Conservation (phyloP, 495 filamentous ascomycete species). For the Lasiosphaeriaceae sp. region DNA sequence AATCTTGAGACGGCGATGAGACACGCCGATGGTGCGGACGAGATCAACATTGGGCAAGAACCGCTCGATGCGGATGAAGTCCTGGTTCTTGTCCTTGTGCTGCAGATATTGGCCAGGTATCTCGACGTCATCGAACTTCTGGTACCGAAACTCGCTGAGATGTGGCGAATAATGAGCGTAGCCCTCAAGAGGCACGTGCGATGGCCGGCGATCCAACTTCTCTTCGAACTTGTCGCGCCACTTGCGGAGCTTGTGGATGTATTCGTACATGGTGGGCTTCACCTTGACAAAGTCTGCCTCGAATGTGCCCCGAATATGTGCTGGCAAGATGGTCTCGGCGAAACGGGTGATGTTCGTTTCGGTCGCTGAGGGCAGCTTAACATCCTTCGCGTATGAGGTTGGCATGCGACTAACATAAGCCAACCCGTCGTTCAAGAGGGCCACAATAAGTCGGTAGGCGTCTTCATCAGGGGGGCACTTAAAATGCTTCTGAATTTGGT, state of each 20-base stretch:
- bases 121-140: constrained; percentile 98
- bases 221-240: constrained; percentile 99
- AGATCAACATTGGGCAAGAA: constrained; percentile 94
- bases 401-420: constrained; percentile 85
- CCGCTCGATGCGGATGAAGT: constrained; percentile 93
- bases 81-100: constrained; percentile 97
- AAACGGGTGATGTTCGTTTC: constrained; percentile 96
- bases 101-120: constrained; percentile 95
- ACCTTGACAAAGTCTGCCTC: constrained; percentile 91
- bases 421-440: constrained; percentile 89
- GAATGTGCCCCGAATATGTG: constrained; percentile 89
- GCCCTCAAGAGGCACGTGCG: constrained; percentile 66
- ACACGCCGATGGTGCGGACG: constrained; percentile 80
- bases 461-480: constrained; percentile 98
- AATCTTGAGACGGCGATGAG: constrained; percentile 89
- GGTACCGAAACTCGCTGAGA: constrained; percentile 92
- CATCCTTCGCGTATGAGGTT: constrained; percentile 77
- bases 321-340: constrained; percentile 89
- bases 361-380: constrained; percentile 83
- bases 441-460: constrained; percentile 95
- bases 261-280: constrained; percentile 94
- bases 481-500: constrained; percentile 97
- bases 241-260: constrained; percentile 92
- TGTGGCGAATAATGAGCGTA: constrained; percentile 66
- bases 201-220: constrained; percentile 82